phyloP scores from a whole-genome alignment of 2,329 filamentous ascomycete species.

The Lasiodiplodia gonubiensis region DNA sequence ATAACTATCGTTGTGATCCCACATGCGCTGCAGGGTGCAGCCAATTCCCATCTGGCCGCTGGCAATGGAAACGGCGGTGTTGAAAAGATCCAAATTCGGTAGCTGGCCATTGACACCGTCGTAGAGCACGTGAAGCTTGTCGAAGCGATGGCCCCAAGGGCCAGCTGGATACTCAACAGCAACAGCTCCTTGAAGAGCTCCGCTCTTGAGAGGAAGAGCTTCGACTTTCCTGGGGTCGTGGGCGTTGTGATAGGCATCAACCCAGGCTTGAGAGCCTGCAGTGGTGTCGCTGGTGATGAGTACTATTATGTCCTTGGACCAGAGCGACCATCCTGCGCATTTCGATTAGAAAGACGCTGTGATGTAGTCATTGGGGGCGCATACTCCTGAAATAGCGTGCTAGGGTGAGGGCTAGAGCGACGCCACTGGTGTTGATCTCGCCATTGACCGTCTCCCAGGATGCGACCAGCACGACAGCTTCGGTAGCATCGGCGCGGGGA shows the following conservation, averaged over 20 bases:
- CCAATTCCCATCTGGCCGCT: constrained; percentile 90
- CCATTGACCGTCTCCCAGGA: constrained; percentile 84
- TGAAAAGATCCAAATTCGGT: constrained; percentile 94
- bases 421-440: constrained; percentile 82
- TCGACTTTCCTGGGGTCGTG: constrained; percentile 74
- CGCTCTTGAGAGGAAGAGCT: constrained; percentile 85
- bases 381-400: constrained; percentile 90
- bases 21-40: constrained; percentile 84
- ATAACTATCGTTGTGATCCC: constrained; percentile 77
- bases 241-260: constrained; percentile 94
- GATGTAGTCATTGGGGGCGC: constrained; percentile 30
- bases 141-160: constrained; percentile 77
- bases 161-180: constrained; percentile 85
- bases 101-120: constrained; percentile 95
- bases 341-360: not conserved
- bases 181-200: constrained; percentile 87
- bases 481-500: constrained; percentile 92
- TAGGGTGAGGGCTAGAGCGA: constrained; percentile 83
- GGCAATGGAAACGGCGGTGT: constrained; percentile 87
- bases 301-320: constrained; percentile 98
- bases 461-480: constrained; percentile 91
- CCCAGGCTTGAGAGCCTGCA: constrained; percentile 92
- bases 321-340: constrained; percentile 80
- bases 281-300: constrained; percentile 87
- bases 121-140: constrained; percentile 88